Evolutionary conservation across 2,329 filamentous ascomycete species (phyloP).

Genomic region (Xylariaceae sp.): DNA sequence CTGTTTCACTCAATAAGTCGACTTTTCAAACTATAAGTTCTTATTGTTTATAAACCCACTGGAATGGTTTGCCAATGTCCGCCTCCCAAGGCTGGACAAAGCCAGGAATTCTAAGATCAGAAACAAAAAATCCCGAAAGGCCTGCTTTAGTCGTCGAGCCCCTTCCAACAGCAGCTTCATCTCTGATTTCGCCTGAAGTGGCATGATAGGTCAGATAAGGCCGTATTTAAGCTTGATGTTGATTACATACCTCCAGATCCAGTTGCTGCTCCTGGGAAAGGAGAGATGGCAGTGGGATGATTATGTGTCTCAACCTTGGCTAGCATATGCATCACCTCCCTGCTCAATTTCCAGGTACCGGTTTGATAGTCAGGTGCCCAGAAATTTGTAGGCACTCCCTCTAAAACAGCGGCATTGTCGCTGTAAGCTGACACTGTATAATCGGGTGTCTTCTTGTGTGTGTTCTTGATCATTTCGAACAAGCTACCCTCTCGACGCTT

Average conservation of each 20-base stretch:
- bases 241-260: constrained; percentile 68
- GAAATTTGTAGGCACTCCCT: constrained; percentile 66
- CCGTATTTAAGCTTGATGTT: background rate
- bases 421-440: constrained; percentile 94
- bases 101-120: constrained; percentile 85
- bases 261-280: constrained; percentile 77
- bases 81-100: constrained; percentile 83
- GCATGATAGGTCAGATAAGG: constrained; percentile 2
- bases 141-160: constrained; percentile 93
- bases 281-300: constrained; percentile 89
- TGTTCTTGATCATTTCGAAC: constrained; percentile 96
- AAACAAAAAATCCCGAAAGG: constrained; percentile 89
- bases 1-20: constrained; percentile 12
- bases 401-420: constrained; percentile 92
- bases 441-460: constrained; percentile 75
- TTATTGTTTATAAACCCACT: constrained; percentile 35
- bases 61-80: constrained; percentile 81
- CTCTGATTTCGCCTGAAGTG: constrained; percentile 39
- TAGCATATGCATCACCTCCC: constrained; percentile 81
- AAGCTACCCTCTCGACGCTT: constrained; percentile 73
- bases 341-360: constrained; percentile 81
- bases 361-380: constrained; percentile 88
- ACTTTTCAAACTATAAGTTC: no score
- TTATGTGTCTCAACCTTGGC: constrained; percentile 98
- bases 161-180: constrained; percentile 89